Base-by-base conservation (phyloP, 1,139 yeast genomes). In the Debaryomyces fabryi region DNA sequence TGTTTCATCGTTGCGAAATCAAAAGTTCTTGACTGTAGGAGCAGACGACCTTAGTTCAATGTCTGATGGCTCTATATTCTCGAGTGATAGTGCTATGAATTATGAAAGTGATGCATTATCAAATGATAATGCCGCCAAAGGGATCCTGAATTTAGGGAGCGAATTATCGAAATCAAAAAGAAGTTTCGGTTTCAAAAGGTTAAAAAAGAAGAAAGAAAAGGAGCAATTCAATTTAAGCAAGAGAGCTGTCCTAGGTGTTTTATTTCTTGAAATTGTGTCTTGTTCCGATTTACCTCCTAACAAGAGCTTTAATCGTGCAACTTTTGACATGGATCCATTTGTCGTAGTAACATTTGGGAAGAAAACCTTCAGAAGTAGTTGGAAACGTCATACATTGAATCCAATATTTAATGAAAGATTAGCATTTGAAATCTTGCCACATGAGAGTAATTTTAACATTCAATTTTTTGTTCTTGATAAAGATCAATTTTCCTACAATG, bases 311-410 rank as follows among this genome's bases (percentile, higher is more conserved):
- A 76, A 81, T 52, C 74, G 92, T 18, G 82, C 91, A 18, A 85
- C 93, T 0, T 93, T 86, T 60, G 97, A 91, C 64, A 89, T 93
- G 96, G 99, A 93, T 61, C 98, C 99, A 0, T 93, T 92, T 68
- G 96, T 92, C 5, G 93, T 92, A 15, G 85, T 89, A 0, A 85
- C 97, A 0, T 90, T 92, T 65, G 97, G 97, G 10, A 86, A 88
- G 60, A 86, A 87, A 54, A 90, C 95, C 0, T 92, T 83, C 64
- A 80, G 96, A 56, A 91, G 97, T 0, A 86, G 93, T 21, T 87
- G 91, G 84, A 81, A 85, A 57, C 81, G 90, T 25, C 98, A 92
- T 62, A 86, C 89, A 1, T 67, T 90, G 46, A 86, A 86, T 50
- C 99, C 99, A 0, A 78, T 85, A 0, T 93, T 84, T 64, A 85